A percentile compares a stretch with the other conserved stretches of the same genome.
Evolutionary conservation across 257 asterid species (phyloP).

Genomic region (Schizonepeta tenuifolia): DNA sequence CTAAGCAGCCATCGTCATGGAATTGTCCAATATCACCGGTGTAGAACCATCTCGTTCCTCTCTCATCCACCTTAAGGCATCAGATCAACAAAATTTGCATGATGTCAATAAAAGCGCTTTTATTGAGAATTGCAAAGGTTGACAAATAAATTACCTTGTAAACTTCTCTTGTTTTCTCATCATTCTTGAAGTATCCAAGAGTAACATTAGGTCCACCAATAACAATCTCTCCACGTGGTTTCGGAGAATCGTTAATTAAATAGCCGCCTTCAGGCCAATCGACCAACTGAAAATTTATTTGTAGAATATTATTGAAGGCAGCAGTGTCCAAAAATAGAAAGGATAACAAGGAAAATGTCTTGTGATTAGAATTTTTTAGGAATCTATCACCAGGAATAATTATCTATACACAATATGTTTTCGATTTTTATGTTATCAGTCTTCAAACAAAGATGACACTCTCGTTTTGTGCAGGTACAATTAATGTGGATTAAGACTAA

Average conservation of each 20-base stretch:
- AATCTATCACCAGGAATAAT: background rate
- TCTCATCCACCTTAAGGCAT: constrained; percentile 71
- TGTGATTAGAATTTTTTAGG: background rate
- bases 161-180: constrained; percentile 83
- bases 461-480: background rate
- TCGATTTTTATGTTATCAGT: background rate
- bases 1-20: constrained; percentile 93
- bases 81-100: constrained; percentile 4
- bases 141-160: constrained; percentile 65
- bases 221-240: constrained; percentile 92
- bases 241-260: constrained; percentile 72
- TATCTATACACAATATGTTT: background rate
- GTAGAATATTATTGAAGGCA: background rate
- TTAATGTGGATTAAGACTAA: constrained; percentile 17
- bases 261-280: constrained; percentile 99
- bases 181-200: constrained; percentile 87
- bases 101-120: constrained; percentile 15
- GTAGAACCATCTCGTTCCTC: constrained; percentile 91
- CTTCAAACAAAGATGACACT: background rate
- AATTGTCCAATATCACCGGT: constrained; percentile 90
- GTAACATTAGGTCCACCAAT: constrained; percentile 97
- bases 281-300: constrained; percentile 59
- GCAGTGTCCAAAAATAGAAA: background rate
- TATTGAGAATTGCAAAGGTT: background rate
- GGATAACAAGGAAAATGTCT: background rate